Percentiles rank a stretch among this genome's conserved stretches.
phyloP scores from a whole-genome alignment of 768 basidiomycete species.

The Suillus spraguei region DNA sequence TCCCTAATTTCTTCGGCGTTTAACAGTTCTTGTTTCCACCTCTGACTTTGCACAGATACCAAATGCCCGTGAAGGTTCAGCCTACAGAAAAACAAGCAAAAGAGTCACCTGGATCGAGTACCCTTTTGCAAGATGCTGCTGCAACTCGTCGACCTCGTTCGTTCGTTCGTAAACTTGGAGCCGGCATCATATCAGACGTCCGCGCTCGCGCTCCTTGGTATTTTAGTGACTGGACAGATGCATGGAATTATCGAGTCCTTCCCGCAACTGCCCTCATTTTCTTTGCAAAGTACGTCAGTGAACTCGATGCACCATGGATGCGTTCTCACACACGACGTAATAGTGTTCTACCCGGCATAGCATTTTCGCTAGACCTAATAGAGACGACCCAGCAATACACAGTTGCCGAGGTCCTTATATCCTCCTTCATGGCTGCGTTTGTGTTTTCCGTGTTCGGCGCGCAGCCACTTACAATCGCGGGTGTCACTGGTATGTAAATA shows the following conservation, averaged over 20 bases:
- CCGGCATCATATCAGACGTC: slow-evolving; percentile 75
- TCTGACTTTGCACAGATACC: neutral
- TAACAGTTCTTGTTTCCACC: neutral
- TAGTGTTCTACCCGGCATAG: slow-evolving; percentile 87
- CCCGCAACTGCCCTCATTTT: slow-evolving; percentile 87
- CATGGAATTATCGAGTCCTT: slow-evolving; percentile 88
- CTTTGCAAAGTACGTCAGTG: slow-evolving; percentile 69
- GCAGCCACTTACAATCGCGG: slow-evolving; percentile 90
- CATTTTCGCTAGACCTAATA: slow-evolving; percentile 90
- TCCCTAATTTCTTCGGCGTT: neutral
- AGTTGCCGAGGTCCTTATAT: slow-evolving; percentile 80
- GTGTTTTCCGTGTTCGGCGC: slow-evolving; percentile 86
- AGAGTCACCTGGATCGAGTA: slow-evolving; percentile 4
- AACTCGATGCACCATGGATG: neutral
- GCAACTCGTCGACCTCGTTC: neutral
- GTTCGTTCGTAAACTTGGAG: slow-evolving; percentile 39
- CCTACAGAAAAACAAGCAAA: neutral
- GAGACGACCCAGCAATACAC: slow-evolving; percentile 91
- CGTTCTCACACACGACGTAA: neutral
- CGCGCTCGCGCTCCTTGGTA: slow-evolving; percentile 78
- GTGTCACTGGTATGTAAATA: slow-evolving; percentile 69
- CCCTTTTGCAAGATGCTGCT: slow-evolving; percentile 5
- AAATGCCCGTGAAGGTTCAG: neutral
- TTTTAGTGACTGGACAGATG: slow-evolving; percentile 85
- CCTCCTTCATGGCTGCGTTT: slow-evolving; percentile 89